A percentile compares a stretch with the other conserved stretches of the same genome.
Conservation (phyloP, 345 rosid genomes). For the Salix koriyanagi region DNA sequence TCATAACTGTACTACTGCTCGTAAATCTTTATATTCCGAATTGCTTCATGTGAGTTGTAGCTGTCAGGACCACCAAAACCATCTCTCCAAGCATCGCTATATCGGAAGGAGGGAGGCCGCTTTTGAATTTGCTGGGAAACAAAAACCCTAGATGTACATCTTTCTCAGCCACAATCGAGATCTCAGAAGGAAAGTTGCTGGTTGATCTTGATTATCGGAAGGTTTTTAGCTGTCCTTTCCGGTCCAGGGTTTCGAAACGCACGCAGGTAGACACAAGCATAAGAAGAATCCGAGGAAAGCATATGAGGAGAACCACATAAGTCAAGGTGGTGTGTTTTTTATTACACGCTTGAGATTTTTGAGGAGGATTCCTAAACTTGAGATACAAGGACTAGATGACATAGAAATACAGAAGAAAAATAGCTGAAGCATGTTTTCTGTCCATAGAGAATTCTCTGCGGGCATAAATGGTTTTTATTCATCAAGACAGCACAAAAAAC, state of each 20-base stretch:
- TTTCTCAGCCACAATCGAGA: no score
- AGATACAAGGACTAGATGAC: slow-evolving; percentile 64
- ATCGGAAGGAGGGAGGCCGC: no score
- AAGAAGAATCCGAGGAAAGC: slow-evolving; percentile 58
- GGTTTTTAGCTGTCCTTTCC: background rate
- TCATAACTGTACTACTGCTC: background rate
- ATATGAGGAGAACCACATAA: slow-evolving; percentile 39
- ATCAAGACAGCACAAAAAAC: slow-evolving; percentile 39
- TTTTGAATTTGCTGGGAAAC: no score
- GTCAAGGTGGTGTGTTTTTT: slow-evolving; percentile 31
- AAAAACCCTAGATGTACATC: no score
- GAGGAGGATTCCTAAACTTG: slow-evolving; percentile 57
- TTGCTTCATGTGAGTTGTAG: slow-evolving; percentile 10
- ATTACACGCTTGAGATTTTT: slow-evolving; percentile 28
- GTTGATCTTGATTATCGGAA: no score
- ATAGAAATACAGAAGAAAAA: slow-evolving; percentile 17
- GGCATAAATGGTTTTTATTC: slow-evolving; percentile 21
- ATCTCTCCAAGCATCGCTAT: background rate
- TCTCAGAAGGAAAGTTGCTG: no score
- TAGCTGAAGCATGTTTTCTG: slow-evolving; percentile 23
- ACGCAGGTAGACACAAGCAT: slow-evolving; percentile 32
- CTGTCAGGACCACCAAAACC: background rate
- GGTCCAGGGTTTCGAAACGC: slow-evolving; percentile 21
- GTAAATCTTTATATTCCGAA: background rate
- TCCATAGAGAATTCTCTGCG: slow-evolving; percentile 38